These are phyloP conservation scores for Zoysia pacifica DNA, from an alignment of 176 grass and related monocot species.

Conservation along the genomic window DNA sequence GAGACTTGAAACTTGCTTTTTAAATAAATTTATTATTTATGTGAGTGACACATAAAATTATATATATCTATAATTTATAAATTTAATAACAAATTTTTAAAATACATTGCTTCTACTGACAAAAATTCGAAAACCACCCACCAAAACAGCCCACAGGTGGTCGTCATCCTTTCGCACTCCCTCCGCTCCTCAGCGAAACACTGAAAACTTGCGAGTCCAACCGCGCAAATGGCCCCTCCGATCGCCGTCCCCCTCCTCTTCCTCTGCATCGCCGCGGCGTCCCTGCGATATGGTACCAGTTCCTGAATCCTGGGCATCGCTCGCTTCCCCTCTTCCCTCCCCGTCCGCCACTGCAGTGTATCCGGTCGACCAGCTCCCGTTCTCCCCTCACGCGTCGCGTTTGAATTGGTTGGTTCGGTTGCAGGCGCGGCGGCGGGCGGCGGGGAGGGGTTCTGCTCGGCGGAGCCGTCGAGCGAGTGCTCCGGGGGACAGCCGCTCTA, in stretches of 20 bases:
- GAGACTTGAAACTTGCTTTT: too few relatives aligned
- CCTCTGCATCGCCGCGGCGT: constrained; percentile 5
- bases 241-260: neutral
- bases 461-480: constrained; percentile 32
- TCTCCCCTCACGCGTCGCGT: neutral
- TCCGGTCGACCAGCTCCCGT: neutral
- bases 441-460: constrained; percentile 61
- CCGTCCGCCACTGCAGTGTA: neutral
- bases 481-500: constrained; percentile 57
- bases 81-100: too few relatives aligned
- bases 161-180: neutral
- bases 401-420: neutral
- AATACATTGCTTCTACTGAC: neutral
- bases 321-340: neutral
- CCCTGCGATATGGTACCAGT: constrained; percentile 38
- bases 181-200: neutral
- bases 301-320: neutral
- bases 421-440: constrained; percentile 7
- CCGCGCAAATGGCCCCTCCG: constrained; percentile 34
- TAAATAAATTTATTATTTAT: too few relatives aligned
- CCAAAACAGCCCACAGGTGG: neutral
- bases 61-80: too few relatives aligned
- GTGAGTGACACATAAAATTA: too few relatives aligned
- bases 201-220: neutral
- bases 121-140: too few relatives aligned